phyloP scores from a whole-genome alignment of 257 asterid species.

The Salvia hispanica region DNA sequence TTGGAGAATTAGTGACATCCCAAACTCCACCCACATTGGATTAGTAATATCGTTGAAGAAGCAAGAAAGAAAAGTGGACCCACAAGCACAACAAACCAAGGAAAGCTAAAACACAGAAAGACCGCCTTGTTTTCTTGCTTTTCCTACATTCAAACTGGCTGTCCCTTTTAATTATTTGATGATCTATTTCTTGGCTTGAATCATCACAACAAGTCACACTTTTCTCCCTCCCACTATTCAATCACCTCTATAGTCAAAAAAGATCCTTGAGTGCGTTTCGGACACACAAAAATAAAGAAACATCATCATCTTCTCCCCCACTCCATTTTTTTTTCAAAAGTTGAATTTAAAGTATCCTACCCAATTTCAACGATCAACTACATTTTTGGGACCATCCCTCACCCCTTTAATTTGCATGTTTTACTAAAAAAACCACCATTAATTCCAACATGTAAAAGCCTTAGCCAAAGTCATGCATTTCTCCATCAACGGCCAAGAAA shows the following conservation, averaged over 20 bases:
- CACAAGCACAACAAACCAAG: slow-evolving; percentile 9
- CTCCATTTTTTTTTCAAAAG: slow-evolving; percentile 38
- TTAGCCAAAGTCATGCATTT: background rate
- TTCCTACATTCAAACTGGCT: slow-evolving; percentile 10
- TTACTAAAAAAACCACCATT: too few relatives aligned
- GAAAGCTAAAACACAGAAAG: slow-evolving; percentile 20
- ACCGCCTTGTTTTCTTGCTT: slow-evolving; percentile 31
- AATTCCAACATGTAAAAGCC: too few relatives aligned
- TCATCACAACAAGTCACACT: slow-evolving; percentile 46
- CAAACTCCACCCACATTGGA: too few relatives aligned
- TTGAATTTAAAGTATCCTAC: slow-evolving; percentile 31
- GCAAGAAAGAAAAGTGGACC: background rate
- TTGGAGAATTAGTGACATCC: too few relatives aligned
- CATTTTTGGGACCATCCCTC: slow-evolving; percentile 27
- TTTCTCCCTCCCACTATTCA: slow-evolving; percentile 24
- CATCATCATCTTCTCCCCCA: slow-evolving; percentile 16
- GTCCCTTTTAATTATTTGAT: slow-evolving; percentile 18
- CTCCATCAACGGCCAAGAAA: slow-evolving; percentile 17
- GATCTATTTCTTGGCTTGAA: slow-evolving; percentile 27
- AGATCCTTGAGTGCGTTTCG: slow-evolving; percentile 42
- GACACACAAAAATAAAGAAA: slow-evolving; percentile 25
- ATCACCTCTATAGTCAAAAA: slow-evolving; percentile 37
- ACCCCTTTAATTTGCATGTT: background rate
- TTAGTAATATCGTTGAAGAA: too few relatives aligned
- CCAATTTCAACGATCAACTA: slow-evolving; percentile 34